Conservation (phyloP, 768 basidiomycete species). For the Mycena sanguinolenta region DNA sequence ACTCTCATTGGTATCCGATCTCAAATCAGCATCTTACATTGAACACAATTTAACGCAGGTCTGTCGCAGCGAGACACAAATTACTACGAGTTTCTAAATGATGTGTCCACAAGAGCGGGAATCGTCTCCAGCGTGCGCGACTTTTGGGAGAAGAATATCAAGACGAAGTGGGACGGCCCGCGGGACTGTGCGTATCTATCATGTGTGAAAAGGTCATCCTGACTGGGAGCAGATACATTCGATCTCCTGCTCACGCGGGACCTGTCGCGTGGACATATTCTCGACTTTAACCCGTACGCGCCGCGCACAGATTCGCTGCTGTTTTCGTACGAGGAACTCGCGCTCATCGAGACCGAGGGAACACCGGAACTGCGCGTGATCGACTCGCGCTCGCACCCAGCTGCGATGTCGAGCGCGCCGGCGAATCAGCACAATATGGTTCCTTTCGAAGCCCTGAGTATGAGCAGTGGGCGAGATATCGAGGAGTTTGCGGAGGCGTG, state of each 20-base stretch:
- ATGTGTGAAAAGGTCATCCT: conserved; percentile 9
- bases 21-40: background rate
- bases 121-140: conserved; percentile 64
- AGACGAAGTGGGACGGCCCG: conserved; percentile 66
- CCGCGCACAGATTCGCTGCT: conserved; percentile 89
- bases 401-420: conserved; percentile 76
- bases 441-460: conserved; percentile 86
- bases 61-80: conserved; percentile 92
- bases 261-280: conserved; percentile 78
- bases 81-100: conserved; percentile 88
- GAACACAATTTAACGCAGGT: conserved; percentile 56
- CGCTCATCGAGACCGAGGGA: conserved; percentile 20
- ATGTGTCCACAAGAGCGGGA: conserved; percentile 63
- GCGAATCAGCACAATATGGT: conserved; percentile 90
- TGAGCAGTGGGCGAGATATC: conserved; percentile 81
- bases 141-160: conserved; percentile 82
- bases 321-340: conserved; percentile 84
- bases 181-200: conserved; percentile 71
- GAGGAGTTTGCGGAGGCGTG: conserved; percentile 79
- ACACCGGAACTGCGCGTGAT: conserved; percentile 73
- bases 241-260: conserved; percentile 91
- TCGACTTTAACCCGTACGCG: conserved; percentile 94
- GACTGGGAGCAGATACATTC: conserved; percentile 77
- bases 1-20: conserved; percentile 73
- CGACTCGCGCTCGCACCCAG: conserved; percentile 81